Evolutionary conservation across 371 early-diverging fungal species (phyloP), one percentile per base, ranked within the genome.

Genomic region (Globomyces sp.): DNA sequence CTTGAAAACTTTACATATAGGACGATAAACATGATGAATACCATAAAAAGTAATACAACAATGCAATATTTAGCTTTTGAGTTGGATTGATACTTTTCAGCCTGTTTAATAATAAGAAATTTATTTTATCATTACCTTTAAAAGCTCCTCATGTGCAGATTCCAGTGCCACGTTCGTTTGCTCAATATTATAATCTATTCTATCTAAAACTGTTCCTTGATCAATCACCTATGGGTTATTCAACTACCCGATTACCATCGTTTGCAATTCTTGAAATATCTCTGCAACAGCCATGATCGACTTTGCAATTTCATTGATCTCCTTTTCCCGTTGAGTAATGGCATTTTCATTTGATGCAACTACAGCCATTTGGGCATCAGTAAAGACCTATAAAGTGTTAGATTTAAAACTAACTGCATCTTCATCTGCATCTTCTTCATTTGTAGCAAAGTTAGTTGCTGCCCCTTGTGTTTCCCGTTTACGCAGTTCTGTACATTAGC

Each of bases 151-250:
- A 57, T 89, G 90, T 0, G 95, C 99, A 6, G 86, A 82, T 64
- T 92, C 88, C 10, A 93, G 83, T 70, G 92, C 86, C 5, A 88
- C 82, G 13, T 74, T 79, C 1, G 92, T 86, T 64, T 90, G 89
- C 69, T 97, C 97, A 49, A 98, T 88, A 73, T 98, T 96, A 71
- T 90, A 98, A 76, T 98, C 99, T 65, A 98, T 97, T 36, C 99
- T 88, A 79, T 98, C 99, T 50, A 98, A 80, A 69, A 98, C 71
- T 1, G 95, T 92, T 1, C 99, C 99, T 75, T 98, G 99, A 74
- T 96, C 96, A 66, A 98, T 95, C 24, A 24, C 24, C 24, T 24
- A 24, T 24, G 24, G 24, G 24, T 24, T 24, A 24, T 24, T 24
- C 24, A 24, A 24, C 24, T 24, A 24, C 24, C 24, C 24, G 24